A percentile compares a stretch with the other conserved stretches of the same genome.
Evolutionary conservation across 768 basidiomycete genomes (phyloP).

Genomic region (Boletus barrowsii): DNA sequence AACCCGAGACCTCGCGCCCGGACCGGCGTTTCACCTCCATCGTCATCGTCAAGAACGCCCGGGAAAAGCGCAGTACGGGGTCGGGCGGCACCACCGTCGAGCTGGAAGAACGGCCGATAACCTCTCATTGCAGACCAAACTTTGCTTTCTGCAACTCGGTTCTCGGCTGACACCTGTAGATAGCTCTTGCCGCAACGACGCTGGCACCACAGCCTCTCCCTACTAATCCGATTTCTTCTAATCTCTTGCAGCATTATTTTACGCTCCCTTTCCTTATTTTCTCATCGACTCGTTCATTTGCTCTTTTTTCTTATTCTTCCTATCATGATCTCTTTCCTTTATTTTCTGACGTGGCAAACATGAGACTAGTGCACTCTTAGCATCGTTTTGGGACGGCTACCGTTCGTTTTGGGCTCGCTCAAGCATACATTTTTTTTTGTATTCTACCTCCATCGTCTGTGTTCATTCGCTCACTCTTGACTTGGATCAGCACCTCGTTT

Average conservation of each 20-base stretch:
- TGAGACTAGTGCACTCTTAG: not conserved
- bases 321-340: not conserved
- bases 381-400: conserved; percentile 17
- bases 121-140: not conserved
- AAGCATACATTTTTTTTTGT: not conserved
- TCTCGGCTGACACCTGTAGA: not conserved
- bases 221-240: conserved; percentile 5
- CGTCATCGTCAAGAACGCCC: conserved; percentile 16
- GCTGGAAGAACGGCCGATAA: conserved; percentile 47
- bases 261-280: conserved; percentile 10
- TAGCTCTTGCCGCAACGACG: not conserved
- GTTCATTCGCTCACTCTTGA: not conserved
- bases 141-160: not conserved
- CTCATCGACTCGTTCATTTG: conserved; percentile 4
- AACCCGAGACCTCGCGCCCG: conserved; percentile 31
- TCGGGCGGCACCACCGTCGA: conserved; percentile 53
- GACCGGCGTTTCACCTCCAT: conserved; percentile 28
- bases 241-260: conserved; percentile 8
- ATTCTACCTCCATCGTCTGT: too few relatives aligned
- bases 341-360: not conserved
- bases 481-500: not conserved
- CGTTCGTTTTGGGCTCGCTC: not conserved
- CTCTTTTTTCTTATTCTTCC: conserved; percentile 1
- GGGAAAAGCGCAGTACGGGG: conserved; percentile 25
- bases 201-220: conserved; percentile 6